Evolutionary conservation across 1,139 yeast genomes (phyloP).

Genomic region (Yamadazyma sp.): DNA sequence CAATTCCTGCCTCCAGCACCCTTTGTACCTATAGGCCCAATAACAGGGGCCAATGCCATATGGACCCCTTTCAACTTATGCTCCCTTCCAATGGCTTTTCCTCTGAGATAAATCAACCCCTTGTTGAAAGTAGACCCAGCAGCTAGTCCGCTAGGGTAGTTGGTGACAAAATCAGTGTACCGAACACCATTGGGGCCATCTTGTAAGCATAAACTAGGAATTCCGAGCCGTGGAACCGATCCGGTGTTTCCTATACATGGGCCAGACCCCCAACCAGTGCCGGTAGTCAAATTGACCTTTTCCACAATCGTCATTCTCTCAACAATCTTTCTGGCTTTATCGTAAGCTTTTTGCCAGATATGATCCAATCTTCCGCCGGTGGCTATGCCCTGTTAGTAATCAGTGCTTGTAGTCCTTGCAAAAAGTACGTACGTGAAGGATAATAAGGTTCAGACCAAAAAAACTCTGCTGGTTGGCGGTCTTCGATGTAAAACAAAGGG

Average conservation of each 20-base stretch:
- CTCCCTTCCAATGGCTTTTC: conserved; percentile 59
- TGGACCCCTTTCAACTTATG: conserved; percentile 59
- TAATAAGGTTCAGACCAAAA: conserved; percentile 31
- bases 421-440: conserved; percentile 35
- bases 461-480: conserved; percentile 26
- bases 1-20: conserved; percentile 68
- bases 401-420: neutral
- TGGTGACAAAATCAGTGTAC: conserved; percentile 55
- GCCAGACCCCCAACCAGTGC: conserved; percentile 66
- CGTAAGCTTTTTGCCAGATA: conserved; percentile 58
- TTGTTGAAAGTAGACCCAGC: conserved; percentile 60
- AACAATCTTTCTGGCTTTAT: conserved; percentile 51
- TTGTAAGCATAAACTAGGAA: conserved; percentile 59
- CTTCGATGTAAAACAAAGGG: conserved; percentile 29
- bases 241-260: conserved; percentile 70
- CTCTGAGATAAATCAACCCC: conserved; percentile 51
- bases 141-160: conserved; percentile 60
- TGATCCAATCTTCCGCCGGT: conserved; percentile 43
- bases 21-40: conserved; percentile 64
- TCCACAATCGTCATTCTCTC: conserved; percentile 57
- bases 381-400: conserved; percentile 21
- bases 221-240: conserved; percentile 53
- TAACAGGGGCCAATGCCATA: conserved; percentile 58
- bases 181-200: conserved; percentile 69
- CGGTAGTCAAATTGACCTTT: conserved; percentile 63